Evolutionary conservation across 768 basidiomycete genomes (phyloP), one percentile per base, ranked within the genome.

Genomic region (Pholiota microspora): DNA sequence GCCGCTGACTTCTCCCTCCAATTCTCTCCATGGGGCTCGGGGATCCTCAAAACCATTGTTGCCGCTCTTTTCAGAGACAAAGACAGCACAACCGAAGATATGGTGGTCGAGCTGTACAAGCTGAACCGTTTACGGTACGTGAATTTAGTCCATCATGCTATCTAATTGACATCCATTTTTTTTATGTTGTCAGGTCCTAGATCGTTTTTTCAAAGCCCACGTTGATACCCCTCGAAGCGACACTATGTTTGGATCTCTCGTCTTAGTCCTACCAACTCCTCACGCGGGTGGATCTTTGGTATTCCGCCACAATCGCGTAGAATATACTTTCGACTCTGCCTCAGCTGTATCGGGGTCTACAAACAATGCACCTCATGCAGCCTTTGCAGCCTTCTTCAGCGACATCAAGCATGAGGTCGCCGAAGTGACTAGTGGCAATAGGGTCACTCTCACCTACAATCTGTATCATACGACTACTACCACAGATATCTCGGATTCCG

Each of bases 241-340:
- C n/a, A 54, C 61, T 31, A 79, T 78, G 71, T 74, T 82, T 42
- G 78, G 76, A 0, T 80, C 79, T 0, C 69, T 83, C 18, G 73
- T 80, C 4, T 54, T 81, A 31, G 67, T 78, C 13, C 69, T 79
- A 40, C 78, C 78, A 13, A 71, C 74, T 4, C 5, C 59, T 0
- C 72, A 78, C 21, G 23, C 16, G 7, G 46, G 46, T 10, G 46
- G 40, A 0, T 5, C 40, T 10, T 23, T 48, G 2, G 9, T 48
- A 4, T 48, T 48, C 29, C 29, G 46, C 0, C 46, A 48, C 7
- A 6, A 16, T 23, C 40, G 21, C 7, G 23, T 8, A 4, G 16
- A 42, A 23, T 42, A 42, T 4, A 23, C 40, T 5, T 42, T 42
- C 12, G 21, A 42, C 12, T 42, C 40, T 1, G 3, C 21, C 21